Evolutionary conservation across 306 rosid species (phyloP).

Genomic region (Myrica gale): DNA sequence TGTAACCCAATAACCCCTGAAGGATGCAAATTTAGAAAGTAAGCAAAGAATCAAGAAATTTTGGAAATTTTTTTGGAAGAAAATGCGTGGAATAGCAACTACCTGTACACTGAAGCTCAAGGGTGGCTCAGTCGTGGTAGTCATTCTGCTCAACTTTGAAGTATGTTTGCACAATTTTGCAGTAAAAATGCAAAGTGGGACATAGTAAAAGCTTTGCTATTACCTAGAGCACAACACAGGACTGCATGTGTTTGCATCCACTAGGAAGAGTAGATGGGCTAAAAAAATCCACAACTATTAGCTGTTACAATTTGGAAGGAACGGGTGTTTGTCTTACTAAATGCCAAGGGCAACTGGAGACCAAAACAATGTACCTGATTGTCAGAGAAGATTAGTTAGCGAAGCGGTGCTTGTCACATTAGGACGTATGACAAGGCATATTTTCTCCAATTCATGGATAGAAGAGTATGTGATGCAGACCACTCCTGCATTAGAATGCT

Average conservation of each 20-base stretch:
- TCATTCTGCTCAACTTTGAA: not conserved
- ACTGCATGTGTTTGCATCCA: too few species aligned
- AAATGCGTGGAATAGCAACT: not conserved
- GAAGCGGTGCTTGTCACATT: not conserved
- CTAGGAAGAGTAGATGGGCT: not conserved
- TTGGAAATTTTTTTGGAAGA: not conserved
- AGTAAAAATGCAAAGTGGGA: not conserved
- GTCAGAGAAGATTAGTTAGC: not conserved
- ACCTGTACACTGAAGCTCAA: not conserved
- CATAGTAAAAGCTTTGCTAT: not conserved
- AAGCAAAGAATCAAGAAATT: not conserved
- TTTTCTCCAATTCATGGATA: too few species aligned
- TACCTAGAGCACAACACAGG: too few species aligned
- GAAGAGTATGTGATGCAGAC: not conserved
- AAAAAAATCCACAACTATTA: not conserved
- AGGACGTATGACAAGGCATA: not conserved
- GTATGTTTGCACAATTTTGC: not conserved
- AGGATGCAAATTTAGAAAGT: not conserved
- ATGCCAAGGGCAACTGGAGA: not conserved
- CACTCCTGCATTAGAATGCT: too few species aligned
- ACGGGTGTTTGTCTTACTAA: not conserved
- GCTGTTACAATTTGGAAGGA: not conserved
- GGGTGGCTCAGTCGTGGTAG: not conserved
- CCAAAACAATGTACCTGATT: constrained; percentile 1
- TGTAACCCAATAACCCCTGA: not conserved